These are phyloP conservation scores for Hylodesmum podocarpum DNA, from an alignment of 306 rosid genomes.

Conservation along the genomic window DNA sequence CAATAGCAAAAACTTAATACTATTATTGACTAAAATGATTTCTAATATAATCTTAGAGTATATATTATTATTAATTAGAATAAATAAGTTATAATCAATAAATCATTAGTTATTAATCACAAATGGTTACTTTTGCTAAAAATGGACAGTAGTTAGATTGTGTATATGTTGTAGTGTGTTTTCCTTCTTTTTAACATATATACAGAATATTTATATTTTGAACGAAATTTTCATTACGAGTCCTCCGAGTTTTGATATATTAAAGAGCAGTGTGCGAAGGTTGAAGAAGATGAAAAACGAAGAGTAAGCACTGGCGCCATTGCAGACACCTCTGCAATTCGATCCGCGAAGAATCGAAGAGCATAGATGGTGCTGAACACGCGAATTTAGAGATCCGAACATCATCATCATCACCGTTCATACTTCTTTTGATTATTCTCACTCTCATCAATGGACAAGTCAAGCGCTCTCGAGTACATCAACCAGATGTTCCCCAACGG, in stretches of 20 bases:
- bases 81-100: too few relatives aligned
- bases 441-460: slow-evolving; percentile 73
- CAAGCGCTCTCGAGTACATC: slow-evolving; percentile 92
- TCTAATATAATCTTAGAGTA: too few relatives aligned
- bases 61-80: too few relatives aligned
- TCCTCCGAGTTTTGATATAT: slow-evolving; percentile 20
- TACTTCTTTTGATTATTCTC: slow-evolving; percentile 9
- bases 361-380: background rate
- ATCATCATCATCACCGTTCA: background rate
- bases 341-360: slow-evolving; percentile 33
- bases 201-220: too few relatives aligned
- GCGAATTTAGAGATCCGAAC: slow-evolving; percentile 22
- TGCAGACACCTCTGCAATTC: background rate
- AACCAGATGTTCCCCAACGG: slow-evolving; percentile 99
- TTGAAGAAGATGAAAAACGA: slow-evolving; percentile 22
- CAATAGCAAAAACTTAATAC: too few relatives aligned
- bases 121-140: too few relatives aligned
- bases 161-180: background rate
- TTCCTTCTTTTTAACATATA: background rate
- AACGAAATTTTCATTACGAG: slow-evolving; percentile 10
- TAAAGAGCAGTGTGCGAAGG: background rate
- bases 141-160: background rate
- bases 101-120: too few relatives aligned
- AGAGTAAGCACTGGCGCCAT: background rate
- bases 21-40: too few relatives aligned